These are phyloP conservation scores for Botryotinia narcissicola DNA, from an alignment of 2,329 filamentous ascomycete genomes.

Conservation along the genomic window DNA sequence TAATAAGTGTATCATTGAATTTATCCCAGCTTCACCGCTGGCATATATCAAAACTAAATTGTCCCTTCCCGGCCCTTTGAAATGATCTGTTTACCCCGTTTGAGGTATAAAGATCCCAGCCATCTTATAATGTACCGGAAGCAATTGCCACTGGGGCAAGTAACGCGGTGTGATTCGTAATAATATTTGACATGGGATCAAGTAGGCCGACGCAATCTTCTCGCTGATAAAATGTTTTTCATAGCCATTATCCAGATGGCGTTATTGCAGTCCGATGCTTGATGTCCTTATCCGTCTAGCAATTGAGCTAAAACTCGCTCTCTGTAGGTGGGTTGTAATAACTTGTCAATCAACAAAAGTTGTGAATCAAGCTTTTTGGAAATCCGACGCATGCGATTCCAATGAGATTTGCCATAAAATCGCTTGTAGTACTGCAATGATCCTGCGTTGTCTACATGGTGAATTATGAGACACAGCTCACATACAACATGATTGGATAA, in stretches of 20 bases:
- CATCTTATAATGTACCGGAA: neutral
- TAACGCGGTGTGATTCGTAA: neutral
- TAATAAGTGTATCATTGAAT: neutral
- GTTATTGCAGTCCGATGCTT: neutral
- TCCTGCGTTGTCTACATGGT: neutral
- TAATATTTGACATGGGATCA: neutral
- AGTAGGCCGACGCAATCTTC: neutral
- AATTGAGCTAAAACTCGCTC: neutral
- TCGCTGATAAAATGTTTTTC: neutral
- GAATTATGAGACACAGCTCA: neutral
- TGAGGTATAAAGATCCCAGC: neutral
- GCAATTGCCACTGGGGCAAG: neutral
- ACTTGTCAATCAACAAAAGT: neutral
- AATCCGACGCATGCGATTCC: neutral
- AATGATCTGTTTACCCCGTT: neutral
- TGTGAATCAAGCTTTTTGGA: neutral
- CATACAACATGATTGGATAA: neutral
- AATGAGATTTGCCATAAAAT: neutral
- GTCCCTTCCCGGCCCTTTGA: accelerated
- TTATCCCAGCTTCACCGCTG: neutral
- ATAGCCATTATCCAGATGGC: neutral
- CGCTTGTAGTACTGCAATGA: neutral
- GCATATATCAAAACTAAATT: neutral
- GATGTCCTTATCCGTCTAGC: neutral
- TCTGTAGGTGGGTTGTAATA: neutral